Evolutionary conservation across 2,329 filamentous ascomycete species (phyloP), one percentile per base, ranked within the genome.

Genomic region (Trichoderma sp.): DNA sequence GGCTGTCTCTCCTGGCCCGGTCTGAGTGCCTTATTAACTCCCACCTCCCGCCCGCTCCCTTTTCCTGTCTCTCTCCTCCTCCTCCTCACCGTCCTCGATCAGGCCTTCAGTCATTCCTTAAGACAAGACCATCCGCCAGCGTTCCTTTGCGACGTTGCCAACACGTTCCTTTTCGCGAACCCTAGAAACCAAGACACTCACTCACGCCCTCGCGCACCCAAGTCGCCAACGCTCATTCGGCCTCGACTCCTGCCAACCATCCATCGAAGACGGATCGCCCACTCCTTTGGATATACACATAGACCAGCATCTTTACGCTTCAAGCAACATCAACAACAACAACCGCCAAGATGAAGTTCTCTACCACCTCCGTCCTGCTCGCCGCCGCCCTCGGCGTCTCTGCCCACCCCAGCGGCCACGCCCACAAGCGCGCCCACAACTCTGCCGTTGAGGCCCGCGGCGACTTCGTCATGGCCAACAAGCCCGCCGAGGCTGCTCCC

Each of bases 381-480:
- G 74, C 77, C 67, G 76, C 78, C 69, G 78, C 77, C 73, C 70
- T 80, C 56, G 77, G 78, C 70, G 79, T 72, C 64, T 74, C 77
- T 67, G 78, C 79, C 62, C 77, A 77, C 72, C 79, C 79, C 66
- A 79, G 76, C 67, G 72, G 73, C 61, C 75, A 76, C 65, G 72
- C 70, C 45, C 78, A 80, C 72, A 68, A 71, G 67, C 73, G 76
- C 67, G 68, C 71, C 57, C 72, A 77, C 71, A 73, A 74, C 64
- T 74, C 75, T 64, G 24, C 75, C 66, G 28, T 73, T 59, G 71
- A 72, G 58, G 70, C 69, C 61, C 73, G 73, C 62, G 68, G 69
- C 61, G 73, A 77, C 58, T 79, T 75, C 63, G 72, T 77, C 70
- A 72, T 74, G 67, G 72, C 73, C 69, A 71, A 71, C 68, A 76